Evolutionary conservation across 495 filamentous ascomycete species (phyloP), one percentile per base, ranked within the genome.

Genomic region (Podospora tetraspora): DNA sequence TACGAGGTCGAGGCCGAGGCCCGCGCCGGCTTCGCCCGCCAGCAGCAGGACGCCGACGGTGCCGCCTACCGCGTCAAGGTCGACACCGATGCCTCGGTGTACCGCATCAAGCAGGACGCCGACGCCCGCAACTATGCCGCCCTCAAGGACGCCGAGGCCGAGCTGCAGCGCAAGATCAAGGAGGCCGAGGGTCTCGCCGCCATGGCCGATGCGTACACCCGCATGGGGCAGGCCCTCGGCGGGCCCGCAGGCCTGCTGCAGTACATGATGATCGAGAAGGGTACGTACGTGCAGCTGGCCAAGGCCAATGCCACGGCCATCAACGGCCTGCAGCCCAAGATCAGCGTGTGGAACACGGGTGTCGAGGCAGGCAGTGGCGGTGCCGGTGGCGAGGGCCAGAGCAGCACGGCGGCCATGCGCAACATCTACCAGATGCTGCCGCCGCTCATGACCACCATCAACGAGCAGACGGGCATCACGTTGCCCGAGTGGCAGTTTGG

Each of bases 261-360:
- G 75, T 93, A 89, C 82, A 83, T 92, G 79, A 93, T 91, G 89
- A 87, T 91, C 74, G 85, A 90, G 79, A 87, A 88, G 74, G 85
- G 84, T 70, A 86, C 86, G 1, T 90, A 89, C 70, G 81, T 85
- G 62, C 79, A 86, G 70, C 83, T 91, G 59, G 89, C 89, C 65
- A 86, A 88, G 70, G 87, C 87, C 58, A 91, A 91, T 71, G 92
- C 89, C 24, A 71, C 81, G 56, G 92, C 91, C 24, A 85, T 95
- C 77, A 81, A 88, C 59, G 92, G 92, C 61, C 79, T 95, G 71
- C 86, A 92, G 72, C 92, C 92, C 65, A 95, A 94, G 87, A 95
- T 95, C 79, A 92, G 87, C 61, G 85, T 92, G 11, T 95, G 92
- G 92, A 94, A 93, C 77, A 94, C 92, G 34, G 91, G 89, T 23